A percentile compares a stretch with the other conserved stretches of the same genome.
These are phyloP conservation scores for Yamadazyma diddensiae DNA, from an alignment of 1,139 yeast species.

Conservation along the genomic window DNA sequence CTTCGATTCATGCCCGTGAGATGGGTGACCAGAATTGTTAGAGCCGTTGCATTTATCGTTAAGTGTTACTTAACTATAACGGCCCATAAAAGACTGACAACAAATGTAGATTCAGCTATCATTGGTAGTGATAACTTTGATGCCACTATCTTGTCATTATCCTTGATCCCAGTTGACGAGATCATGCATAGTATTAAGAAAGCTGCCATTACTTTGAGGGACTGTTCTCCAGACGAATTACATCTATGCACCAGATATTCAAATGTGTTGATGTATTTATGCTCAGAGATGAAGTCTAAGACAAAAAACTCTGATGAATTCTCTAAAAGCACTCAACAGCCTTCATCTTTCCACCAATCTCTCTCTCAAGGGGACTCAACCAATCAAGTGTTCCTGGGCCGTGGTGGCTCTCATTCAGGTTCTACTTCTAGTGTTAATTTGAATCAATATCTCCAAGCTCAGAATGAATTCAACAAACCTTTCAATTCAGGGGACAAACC, in stretches of 20 bases:
- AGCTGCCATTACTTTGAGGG: slow-evolving; percentile 73
- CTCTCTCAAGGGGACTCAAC: too few species aligned
- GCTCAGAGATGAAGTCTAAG: slow-evolving; percentile 65
- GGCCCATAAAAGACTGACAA: slow-evolving; percentile 35
- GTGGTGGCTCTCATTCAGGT: slow-evolving; percentile 1
- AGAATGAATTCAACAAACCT: not conserved
- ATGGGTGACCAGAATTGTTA: slow-evolving; percentile 85
- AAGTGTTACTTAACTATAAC: slow-evolving; percentile 75
- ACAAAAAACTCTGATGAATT: slow-evolving; percentile 20
- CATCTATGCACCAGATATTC: slow-evolving; percentile 83
- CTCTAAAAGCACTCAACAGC: too few species aligned
- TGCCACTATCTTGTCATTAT: slow-evolving; percentile 54
- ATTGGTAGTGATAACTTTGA: slow-evolving; percentile 37
- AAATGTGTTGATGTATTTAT: slow-evolving; percentile 72
- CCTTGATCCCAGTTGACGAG: slow-evolving; percentile 68
- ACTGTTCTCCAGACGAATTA: slow-evolving; percentile 85
- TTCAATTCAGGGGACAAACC: too few species aligned
- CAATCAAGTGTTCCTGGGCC: too few species aligned
- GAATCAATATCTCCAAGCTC: slow-evolving; percentile 3
- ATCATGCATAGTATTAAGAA: slow-evolving; percentile 64
- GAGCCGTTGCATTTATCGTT: slow-evolving; percentile 87
- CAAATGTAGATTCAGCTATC: slow-evolving; percentile 15
- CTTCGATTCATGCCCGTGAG: slow-evolving; percentile 82
- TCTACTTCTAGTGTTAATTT: slow-evolving; percentile 3
- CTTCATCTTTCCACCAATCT: too few species aligned